Base-by-base conservation (phyloP, 352 stramenopile genomes). In the Phytophthora fragariaefolia region DNA sequence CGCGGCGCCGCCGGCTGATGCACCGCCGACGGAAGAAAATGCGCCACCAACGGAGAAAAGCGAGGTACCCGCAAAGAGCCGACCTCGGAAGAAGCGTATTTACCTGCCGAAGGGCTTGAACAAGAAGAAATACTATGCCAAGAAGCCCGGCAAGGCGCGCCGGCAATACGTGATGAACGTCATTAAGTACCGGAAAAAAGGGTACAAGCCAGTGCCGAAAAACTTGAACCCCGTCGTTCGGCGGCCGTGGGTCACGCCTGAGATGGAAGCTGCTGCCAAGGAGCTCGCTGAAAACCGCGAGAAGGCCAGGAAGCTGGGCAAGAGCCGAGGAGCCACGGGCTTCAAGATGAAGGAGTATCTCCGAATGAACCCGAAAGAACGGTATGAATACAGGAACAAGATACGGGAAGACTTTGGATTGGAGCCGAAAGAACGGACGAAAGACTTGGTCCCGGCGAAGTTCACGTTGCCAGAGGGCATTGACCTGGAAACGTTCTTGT, bases 101-200 rank as follows among this genome's bases (percentile, higher is more conserved):
- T 4, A 9, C 7, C 13, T 47, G 12, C 66, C 66, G 6, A 59
- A 63, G 12, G 66, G 66, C 9, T 58, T 74, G 42, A 62, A 56
- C 42, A 56, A 34, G 40, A 24, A 67, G 42, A 63, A 71, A 18
- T 71, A 71, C 53, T 13, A 67, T 27, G 48, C 66, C 17, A 67
- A 57, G 32, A 63, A 71, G 45, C 67, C 67, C 4, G 67, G 67
- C 9, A 60, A 47, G 68, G 54, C 54, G 12, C 69, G 69, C 47
- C 64, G 64, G 58, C 18, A 48, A 1, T 77, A 65, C 45, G 53
- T 77, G 34, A 61, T 61, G 24, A 71, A 28, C 20, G 61, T 71
- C 53, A 66, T 66, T 18, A 63, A 30, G 42, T 58, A n/a, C 13
- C 43, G 26, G 42, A 48, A 48, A 18, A 27, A 48, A 12, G 26